Evolutionary conservation across 2,329 filamentous ascomycete genomes (phyloP).

Genomic region (Biscogniauxia mediterranea): DNA sequence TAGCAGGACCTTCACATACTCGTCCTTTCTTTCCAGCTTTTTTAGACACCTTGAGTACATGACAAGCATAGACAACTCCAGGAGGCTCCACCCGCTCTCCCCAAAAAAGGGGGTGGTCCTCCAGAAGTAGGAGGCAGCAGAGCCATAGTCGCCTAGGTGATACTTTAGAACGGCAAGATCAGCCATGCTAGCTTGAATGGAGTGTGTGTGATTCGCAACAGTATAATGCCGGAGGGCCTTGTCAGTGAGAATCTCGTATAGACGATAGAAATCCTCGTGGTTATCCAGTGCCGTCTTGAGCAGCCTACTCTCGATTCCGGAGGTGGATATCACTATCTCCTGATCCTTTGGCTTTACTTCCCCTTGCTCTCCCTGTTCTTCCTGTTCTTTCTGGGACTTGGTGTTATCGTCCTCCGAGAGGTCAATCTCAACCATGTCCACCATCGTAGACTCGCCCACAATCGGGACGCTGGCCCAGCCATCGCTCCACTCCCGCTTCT

Average conservation of each 20-base stretch:
- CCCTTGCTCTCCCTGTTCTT: too few relatives aligned
- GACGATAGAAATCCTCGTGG: constrained; percentile 61
- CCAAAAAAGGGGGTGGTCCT: constrained; percentile 77
- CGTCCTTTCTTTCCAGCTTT: constrained; percentile 70
- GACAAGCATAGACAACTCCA: constrained; percentile 80
- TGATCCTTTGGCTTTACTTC: constrained; percentile 14
- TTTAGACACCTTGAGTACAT: constrained; percentile 84
- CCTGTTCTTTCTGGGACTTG: constrained; percentile 22
- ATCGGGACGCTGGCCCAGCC: constrained; percentile 67
- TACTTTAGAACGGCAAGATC: constrained; percentile 86
- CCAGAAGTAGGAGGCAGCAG: constrained; percentile 76
- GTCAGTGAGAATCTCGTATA: constrained; percentile 78
- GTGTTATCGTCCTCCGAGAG: constrained; percentile 45
- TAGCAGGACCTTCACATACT: constrained; percentile 74
- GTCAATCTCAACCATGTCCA: constrained; percentile 57
- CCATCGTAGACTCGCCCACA: constrained; percentile 42
- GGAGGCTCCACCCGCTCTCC: constrained; percentile 70
- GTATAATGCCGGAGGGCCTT: constrained; percentile 80
- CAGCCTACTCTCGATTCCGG: constrained; percentile 54
- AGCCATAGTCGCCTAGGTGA: constrained; percentile 67
- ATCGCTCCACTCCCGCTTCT: constrained; percentile 70
- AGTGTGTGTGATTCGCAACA: constrained; percentile 74
- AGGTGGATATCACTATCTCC: constrained; percentile 28
- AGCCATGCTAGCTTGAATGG: constrained; percentile 73
- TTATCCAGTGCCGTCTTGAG: constrained; percentile 62